Evolutionary conservation across 2,329 filamentous ascomycete species (phyloP), one percentile per base, ranked within the genome.

Genomic region (Hansfordia pulvinata): DNA sequence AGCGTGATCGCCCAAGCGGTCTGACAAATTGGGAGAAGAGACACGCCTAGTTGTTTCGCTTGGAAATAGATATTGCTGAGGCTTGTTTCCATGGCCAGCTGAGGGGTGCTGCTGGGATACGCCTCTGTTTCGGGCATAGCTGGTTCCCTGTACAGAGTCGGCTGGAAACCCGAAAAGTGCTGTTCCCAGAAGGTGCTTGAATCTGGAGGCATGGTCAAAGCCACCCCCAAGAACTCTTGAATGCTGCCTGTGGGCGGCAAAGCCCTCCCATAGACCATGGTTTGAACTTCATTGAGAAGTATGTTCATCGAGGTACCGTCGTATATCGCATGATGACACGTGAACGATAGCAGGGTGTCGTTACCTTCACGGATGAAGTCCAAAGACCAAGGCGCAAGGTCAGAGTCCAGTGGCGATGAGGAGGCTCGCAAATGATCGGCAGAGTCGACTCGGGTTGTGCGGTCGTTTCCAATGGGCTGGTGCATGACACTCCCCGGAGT

Each of bases 251-350:
- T 46, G 0, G 56, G 34, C 1, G 56, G 49, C 1, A 90, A 52
- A 0, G 39, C 6, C 1, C 50, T 27, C 1, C 60, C 63, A 1
- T 47, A 33, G 18, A 76, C 71, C 3, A 69, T 35, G 2, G 56
- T 46, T 39, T 90, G 73, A 2, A 92, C 56, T 41, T 93, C 85
- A 1, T 66, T 49, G 14, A 88, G 62, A 0, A 94, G 56, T 7
- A 62, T 59, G 1, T 63, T 56, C 41, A 93, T 77, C 0, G 84
- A 83, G 19, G 78, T 72, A 1, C 79, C 86, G 50, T 94, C 86
- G 40, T 93, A 93, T 1, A 93, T 56, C 2, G 83, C 81, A 51
- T 94, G 86, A 40, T 93, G 85, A 39, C 58, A 74, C 19, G 60
- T 48, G 25, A 64, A 64, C 0, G 57, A 75, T 2, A 63, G 39